Evolutionary conservation across 2,329 filamentous ascomycete genomes (phyloP).

Genomic region (Monosporascus sp.): DNA sequence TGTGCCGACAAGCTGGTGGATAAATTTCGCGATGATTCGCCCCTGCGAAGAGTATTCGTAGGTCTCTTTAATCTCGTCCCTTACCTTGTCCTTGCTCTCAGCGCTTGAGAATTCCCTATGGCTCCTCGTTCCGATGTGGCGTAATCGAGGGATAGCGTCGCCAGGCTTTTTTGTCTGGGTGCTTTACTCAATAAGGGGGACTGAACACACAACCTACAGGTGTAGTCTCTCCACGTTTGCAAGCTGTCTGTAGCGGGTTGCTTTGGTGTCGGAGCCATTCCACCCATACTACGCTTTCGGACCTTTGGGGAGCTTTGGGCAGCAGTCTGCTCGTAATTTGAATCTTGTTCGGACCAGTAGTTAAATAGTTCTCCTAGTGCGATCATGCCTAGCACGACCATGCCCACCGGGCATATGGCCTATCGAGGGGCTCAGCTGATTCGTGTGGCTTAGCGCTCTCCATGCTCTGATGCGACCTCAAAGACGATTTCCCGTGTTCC

Average conservation of each 20-base stretch:
- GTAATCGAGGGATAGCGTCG: conserved; percentile 16
- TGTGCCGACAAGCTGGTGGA: conserved; percentile 1
- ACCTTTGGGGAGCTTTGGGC: background rate
- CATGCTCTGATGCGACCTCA: background rate
- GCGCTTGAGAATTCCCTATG: conserved; percentile 6
- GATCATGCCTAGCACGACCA: conserved; percentile 7
- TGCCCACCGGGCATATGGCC: background rate
- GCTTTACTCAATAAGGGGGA: conserved; percentile 24
- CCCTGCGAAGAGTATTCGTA: background rate
- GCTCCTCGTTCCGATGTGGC: conserved; percentile 14
- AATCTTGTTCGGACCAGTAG: background rate
- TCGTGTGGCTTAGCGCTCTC: background rate
- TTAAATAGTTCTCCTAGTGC: background rate
- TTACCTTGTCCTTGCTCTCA: background rate
- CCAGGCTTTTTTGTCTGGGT: conserved; percentile 19
- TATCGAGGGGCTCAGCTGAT: too few relatives aligned
- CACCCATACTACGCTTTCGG: background rate
- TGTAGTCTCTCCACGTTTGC: background rate
- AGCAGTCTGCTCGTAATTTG: background rate
- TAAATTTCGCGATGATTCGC: background rate
- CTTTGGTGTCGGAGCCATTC: background rate
- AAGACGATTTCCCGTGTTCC: too few relatives aligned
- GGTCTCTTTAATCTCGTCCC: conserved; percentile 1
- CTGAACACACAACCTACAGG: conserved; percentile 18
- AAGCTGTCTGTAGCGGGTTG: background rate